These are phyloP conservation scores for Danielia reshetovae DNA, from an alignment of 805 yeast species.

Conservation along the genomic window DNA sequence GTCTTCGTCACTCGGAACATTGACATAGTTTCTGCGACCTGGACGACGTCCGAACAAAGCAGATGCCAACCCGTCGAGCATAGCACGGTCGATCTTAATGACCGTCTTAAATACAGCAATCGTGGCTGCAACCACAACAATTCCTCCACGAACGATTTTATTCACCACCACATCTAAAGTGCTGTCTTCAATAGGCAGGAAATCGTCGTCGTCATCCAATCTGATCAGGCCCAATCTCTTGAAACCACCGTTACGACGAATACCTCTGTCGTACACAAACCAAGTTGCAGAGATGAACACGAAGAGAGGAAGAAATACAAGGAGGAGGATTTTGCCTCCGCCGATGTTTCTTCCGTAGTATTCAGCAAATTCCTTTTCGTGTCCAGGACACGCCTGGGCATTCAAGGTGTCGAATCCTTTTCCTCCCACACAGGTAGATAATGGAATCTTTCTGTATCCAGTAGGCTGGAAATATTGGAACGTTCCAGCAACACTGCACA, in stretches of 20 bases:
- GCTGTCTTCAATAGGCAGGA: slow-evolving; percentile 63
- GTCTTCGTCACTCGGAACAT: slow-evolving; percentile 39
- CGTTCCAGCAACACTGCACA: slow-evolving; percentile 54
- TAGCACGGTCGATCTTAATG: slow-evolving; percentile 28
- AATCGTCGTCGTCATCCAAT: slow-evolving; percentile 59
- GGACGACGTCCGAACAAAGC: slow-evolving; percentile 34
- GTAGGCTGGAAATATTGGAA: slow-evolving; percentile 83
- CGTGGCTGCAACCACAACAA: slow-evolving; percentile 41
- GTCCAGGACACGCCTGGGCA: slow-evolving; percentile 85
- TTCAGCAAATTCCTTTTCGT: slow-evolving; percentile 56
- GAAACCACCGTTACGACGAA: slow-evolving; percentile 74
- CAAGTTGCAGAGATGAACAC: slow-evolving; percentile 52
- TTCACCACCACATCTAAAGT: slow-evolving; percentile 57
- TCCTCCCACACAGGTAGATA: slow-evolving; percentile 86
- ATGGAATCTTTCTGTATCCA: slow-evolving; percentile 84
- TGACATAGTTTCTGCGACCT: slow-evolving; percentile 38
- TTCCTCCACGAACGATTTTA: slow-evolving; percentile 53
- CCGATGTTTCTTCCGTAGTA: slow-evolving; percentile 51
- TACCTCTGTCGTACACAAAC: slow-evolving; percentile 77
- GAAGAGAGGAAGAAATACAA: slow-evolving; percentile 55
- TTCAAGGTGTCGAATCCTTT: slow-evolving; percentile 58
- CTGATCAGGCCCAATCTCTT: slow-evolving; percentile 80
- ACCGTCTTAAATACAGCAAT: slow-evolving; percentile 33
- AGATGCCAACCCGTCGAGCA: slow-evolving; percentile 29
- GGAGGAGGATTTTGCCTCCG: slow-evolving; percentile 45